These are phyloP conservation scores for Pichia gijzeniarum DNA, from an alignment of 805 yeast genomes.

Conservation along the genomic window DNA sequence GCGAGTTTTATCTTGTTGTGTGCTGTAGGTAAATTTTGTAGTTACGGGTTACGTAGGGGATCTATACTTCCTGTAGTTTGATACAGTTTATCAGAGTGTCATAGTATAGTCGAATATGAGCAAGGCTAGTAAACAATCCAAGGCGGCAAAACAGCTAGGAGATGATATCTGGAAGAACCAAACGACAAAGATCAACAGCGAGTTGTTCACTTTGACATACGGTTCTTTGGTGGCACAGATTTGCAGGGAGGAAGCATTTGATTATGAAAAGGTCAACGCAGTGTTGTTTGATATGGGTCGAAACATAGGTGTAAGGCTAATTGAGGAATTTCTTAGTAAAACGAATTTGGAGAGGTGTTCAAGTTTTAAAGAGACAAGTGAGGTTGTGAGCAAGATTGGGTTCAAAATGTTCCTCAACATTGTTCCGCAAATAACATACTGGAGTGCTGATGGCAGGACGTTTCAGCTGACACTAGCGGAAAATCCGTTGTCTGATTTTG, in stretches of 20 bases:
- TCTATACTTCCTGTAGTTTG: too few species aligned
- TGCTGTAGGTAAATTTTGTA: too few species aligned
- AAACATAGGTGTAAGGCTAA: slow-evolving; percentile 82
- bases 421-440: slow-evolving; percentile 58
- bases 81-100: too few species aligned
- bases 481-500: slow-evolving; percentile 92
- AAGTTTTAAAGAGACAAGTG: slow-evolving; percentile 79
- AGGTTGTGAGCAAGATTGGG: slow-evolving; percentile 77
- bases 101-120: background rate
- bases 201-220: slow-evolving; percentile 88
- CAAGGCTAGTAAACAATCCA: slow-evolving; percentile 1
- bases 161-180: slow-evolving; percentile 90
- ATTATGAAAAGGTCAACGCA: slow-evolving; percentile 71
- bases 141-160: slow-evolving; percentile 37
- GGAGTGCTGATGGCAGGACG: slow-evolving; percentile 70
- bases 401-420: slow-evolving; percentile 85
- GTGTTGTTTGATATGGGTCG: slow-evolving; percentile 93
- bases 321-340: slow-evolving; percentile 88
- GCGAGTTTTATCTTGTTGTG: background rate
- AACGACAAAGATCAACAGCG: slow-evolving; percentile 87
- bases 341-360: slow-evolving; percentile 81
- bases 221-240: slow-evolving; percentile 91
- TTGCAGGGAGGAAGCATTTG: slow-evolving; percentile 72
- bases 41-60: too few species aligned
- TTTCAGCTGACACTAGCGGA: slow-evolving; percentile 71